Evolutionary conservation across 495 filamentous ascomycete genomes (phyloP).

Genomic region (Penicillium ochrochloron): DNA sequence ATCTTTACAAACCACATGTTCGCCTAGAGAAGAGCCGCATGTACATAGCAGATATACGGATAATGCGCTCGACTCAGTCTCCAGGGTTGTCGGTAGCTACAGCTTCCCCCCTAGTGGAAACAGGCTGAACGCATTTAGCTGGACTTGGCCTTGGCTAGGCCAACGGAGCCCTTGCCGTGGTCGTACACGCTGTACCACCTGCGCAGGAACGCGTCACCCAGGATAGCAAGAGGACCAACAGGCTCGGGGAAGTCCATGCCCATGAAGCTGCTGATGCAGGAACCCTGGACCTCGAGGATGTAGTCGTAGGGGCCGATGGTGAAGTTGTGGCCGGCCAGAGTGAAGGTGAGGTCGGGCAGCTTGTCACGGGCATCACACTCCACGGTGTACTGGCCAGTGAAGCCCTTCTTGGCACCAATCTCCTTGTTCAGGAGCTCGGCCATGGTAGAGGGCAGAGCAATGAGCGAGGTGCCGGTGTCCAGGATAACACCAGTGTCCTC

Average conservation of each 20-base stretch:
- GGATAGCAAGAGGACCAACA: slow-evolving; percentile 89
- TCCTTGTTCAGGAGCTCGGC: slow-evolving; percentile 98
- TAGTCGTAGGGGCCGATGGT: slow-evolving; percentile 89
- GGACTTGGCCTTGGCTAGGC: slow-evolving; percentile 79
- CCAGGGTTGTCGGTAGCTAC: slow-evolving; percentile 21
- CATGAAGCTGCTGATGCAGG: slow-evolving; percentile 96
- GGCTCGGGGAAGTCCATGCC: slow-evolving; percentile 96
- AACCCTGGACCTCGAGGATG: slow-evolving; percentile 92
- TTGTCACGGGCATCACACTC: slow-evolving; percentile 83
- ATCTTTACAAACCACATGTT: slow-evolving; percentile 17
- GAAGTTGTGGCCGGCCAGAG: slow-evolving; percentile 86
- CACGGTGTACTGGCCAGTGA: slow-evolving; percentile 91
- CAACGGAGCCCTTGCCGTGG: slow-evolving; percentile 80
- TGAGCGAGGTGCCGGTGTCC: slow-evolving; percentile 98
- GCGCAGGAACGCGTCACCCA: slow-evolving; percentile 97
- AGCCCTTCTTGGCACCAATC: slow-evolving; percentile 97
- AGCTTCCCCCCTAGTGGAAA: not conserved
- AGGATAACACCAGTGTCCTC: slow-evolving; percentile 95
- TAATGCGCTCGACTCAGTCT: slow-evolving; percentile 19
- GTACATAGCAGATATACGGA: slow-evolving; percentile 27
- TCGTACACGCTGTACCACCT: slow-evolving; percentile 98
- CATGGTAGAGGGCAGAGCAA: slow-evolving; percentile 88
- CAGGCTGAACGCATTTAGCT: slow-evolving; percentile 32
- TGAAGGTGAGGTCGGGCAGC: slow-evolving; percentile 89
- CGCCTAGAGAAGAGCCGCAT: slow-evolving; percentile 17